These are phyloP conservation scores for Trametes cingulata DNA, from an alignment of 768 basidiomycete genomes.

Conservation along the genomic window DNA sequence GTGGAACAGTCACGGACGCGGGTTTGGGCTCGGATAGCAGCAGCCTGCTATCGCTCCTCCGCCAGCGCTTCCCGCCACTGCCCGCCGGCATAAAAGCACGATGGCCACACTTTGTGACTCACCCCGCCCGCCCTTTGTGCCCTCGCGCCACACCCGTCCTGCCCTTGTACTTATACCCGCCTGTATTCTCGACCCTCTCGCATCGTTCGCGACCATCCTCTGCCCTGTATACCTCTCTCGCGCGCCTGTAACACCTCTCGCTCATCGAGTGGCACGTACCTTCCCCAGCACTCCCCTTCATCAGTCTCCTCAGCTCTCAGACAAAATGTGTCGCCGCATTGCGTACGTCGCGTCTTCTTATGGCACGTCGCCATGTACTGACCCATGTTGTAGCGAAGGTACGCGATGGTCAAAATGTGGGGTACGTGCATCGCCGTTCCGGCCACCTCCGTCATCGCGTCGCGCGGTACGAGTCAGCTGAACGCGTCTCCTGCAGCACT, in stretches of 20 bases:
- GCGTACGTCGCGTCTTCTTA: conserved; percentile 52
- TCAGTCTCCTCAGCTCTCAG: background rate
- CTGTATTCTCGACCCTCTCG: background rate
- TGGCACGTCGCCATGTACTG: conserved; percentile 5
- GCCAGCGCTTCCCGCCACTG: conserved; percentile 18
- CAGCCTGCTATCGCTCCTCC: conserved; percentile 4
- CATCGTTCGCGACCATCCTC: background rate
- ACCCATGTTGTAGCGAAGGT: conserved; percentile 56
- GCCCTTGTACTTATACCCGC: conserved; percentile 8
- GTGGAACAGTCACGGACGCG: background rate
- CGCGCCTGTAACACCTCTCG: background rate
- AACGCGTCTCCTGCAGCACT: conserved; percentile 51
- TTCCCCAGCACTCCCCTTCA: background rate
- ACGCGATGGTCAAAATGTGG: conserved; percentile 74
- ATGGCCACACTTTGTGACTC: conserved; percentile 21
- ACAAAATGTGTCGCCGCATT: conserved; percentile 69
- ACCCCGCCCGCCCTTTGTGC: conserved; percentile 14
- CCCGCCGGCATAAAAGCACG: conserved; percentile 21
- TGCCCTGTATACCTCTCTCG: background rate
- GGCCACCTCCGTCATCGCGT: conserved; percentile 4
- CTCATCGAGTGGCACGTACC: conserved; percentile 5
- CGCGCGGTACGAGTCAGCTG: conserved; percentile 19
- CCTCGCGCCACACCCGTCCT: background rate
- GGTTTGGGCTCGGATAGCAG: background rate
- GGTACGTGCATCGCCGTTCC: conserved; percentile 39